A percentile compares a stretch with the other conserved stretches of the same genome.
These are phyloP conservation scores for Voacanga thouarsii DNA, from an alignment of 257 asterid genomes.

Conservation along the genomic window DNA sequence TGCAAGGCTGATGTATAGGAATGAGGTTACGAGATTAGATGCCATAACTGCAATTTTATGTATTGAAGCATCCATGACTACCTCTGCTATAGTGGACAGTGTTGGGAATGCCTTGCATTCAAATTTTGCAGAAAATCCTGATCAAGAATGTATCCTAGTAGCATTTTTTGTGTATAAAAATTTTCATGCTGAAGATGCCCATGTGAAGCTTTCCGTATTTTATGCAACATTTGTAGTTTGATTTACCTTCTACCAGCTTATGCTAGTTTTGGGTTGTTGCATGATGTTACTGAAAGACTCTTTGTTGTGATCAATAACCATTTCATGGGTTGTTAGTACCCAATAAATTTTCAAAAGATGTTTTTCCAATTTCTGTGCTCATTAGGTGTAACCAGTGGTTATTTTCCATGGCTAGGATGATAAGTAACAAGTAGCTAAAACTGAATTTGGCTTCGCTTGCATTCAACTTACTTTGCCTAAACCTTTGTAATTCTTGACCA, in stretches of 20 bases:
- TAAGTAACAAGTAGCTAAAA: background rate
- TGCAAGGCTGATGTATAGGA: slow-evolving; percentile 93
- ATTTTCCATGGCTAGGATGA: background rate
- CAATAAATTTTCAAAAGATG: background rate
- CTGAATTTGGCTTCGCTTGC: background rate
- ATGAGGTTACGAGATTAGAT: slow-evolving; percentile 86
- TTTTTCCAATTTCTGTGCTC: background rate
- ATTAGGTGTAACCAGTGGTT: background rate
- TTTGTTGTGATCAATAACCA: background rate
- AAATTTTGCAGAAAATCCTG: slow-evolving; percentile 80
- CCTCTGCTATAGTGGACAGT: slow-evolving; percentile 90
- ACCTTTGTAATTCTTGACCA: slow-evolving; percentile 45
- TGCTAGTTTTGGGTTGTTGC: background rate
- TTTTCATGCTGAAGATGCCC: background rate
- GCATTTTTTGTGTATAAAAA: slow-evolving; percentile 21
- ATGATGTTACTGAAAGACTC: background rate
- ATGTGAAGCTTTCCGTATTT: background rate
- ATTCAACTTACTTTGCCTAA: background rate
- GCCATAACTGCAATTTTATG: slow-evolving; percentile 93
- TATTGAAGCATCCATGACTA: slow-evolving; percentile 90
- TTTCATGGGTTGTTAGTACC: background rate
- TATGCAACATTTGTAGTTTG: slow-evolving; percentile 5
- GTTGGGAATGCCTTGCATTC: slow-evolving; percentile 93
- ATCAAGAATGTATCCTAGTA: slow-evolving; percentile 89
- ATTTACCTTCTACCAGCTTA: background rate